phyloP scores from a whole-genome alignment of 495 filamentous ascomycete species.

The Neurospora sp. region DNA sequence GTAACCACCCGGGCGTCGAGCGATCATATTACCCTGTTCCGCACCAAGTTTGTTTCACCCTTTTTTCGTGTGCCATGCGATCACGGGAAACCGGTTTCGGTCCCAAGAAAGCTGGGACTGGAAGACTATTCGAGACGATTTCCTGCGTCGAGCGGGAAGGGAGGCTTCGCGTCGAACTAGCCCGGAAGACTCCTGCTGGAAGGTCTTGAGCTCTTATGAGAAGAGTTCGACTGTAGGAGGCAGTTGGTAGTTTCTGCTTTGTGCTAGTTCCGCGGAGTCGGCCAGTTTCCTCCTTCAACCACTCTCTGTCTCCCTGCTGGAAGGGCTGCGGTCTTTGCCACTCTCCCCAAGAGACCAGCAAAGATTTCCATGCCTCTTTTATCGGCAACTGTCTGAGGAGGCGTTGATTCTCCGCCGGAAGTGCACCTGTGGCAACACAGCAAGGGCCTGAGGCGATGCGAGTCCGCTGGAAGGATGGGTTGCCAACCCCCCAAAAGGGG shows the following conservation, averaged over 20 bases:
- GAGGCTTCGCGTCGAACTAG: slow-evolving; percentile 3
- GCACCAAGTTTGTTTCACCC: neutral
- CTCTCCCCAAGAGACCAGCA: neutral
- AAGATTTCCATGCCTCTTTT: neutral
- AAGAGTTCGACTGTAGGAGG: slow-evolving; percentile 2
- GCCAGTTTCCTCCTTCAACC: neutral
- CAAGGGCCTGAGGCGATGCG: slow-evolving; percentile 9
- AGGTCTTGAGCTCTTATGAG: slow-evolving; percentile 1
- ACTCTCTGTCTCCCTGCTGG: neutral
- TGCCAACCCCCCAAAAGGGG: neutral
- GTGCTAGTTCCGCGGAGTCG: slow-evolving; percentile 2
- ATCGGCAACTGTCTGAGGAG: neutral
- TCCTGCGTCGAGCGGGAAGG: slow-evolving; percentile 1
- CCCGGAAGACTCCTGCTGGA: slow-evolving; percentile 12
- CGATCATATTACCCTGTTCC: neutral
- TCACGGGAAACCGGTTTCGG: neutral
- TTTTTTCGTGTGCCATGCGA: neutral
- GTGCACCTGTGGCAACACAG: neutral
- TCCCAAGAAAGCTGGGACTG: neutral
- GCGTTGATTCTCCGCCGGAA: slow-evolving; percentile 11
- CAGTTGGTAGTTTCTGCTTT: slow-evolving; percentile 1
- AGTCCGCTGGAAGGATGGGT: slow-evolving; percentile 6
- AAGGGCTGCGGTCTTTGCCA: neutral
- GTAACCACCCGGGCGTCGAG: neutral
- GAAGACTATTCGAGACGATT: neutral